Percentiles rank a stretch among this genome's conserved stretches.
Conservation (phyloP, 2,329 filamentous ascomycete species). For the Xylariaceae sp. region DNA sequence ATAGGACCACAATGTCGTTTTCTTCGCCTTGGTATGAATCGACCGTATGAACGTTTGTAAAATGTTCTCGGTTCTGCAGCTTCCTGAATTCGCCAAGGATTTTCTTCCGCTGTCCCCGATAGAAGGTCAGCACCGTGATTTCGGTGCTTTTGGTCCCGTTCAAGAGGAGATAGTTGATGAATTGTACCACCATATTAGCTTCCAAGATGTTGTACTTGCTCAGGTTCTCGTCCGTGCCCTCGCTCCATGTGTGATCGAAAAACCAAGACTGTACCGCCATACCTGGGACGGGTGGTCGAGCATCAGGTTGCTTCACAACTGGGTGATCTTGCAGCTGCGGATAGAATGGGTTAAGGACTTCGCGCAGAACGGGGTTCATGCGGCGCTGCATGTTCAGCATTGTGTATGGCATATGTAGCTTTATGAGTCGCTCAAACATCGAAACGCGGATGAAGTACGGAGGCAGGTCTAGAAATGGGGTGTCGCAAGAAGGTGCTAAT, state of each 20-base stretch:
- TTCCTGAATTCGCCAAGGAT: constrained; percentile 59
- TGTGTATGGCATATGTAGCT: constrained; percentile 66
- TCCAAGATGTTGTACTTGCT: constrained; percentile 76
- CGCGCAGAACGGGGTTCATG: constrained; percentile 56
- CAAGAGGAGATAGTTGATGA: constrained; percentile 73
- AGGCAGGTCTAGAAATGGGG: constrained; percentile 61
- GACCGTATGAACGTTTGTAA: constrained; percentile 75
- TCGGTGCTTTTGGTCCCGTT: constrained; percentile 66
- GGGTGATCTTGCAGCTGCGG: constrained; percentile 53
- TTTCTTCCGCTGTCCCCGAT: constrained; percentile 79
- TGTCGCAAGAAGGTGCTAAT: constrained; percentile 72
- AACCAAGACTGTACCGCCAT: constrained; percentile 53
- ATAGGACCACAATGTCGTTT: constrained; percentile 82
- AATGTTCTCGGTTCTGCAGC: constrained; percentile 37
- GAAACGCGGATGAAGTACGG: constrained; percentile 76
- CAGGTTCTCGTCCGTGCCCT: constrained; percentile 66
- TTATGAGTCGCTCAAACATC: constrained; percentile 80
- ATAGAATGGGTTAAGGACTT: constrained; percentile 57
- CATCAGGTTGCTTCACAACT: constrained; percentile 43
- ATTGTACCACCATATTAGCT: constrained; percentile 75
- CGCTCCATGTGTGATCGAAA: constrained; percentile 66
- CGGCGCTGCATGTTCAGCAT: constrained; percentile 72
- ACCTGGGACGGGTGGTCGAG: constrained; percentile 52
- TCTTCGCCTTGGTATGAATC: constrained; percentile 93
- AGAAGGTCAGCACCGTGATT: constrained; percentile 87